A percentile compares a stretch with the other conserved stretches of the same genome.
These are phyloP conservation scores for Dendrostoma leiphaemia DNA, from an alignment of 2,329 filamentous ascomycete genomes.

Conservation along the genomic window DNA sequence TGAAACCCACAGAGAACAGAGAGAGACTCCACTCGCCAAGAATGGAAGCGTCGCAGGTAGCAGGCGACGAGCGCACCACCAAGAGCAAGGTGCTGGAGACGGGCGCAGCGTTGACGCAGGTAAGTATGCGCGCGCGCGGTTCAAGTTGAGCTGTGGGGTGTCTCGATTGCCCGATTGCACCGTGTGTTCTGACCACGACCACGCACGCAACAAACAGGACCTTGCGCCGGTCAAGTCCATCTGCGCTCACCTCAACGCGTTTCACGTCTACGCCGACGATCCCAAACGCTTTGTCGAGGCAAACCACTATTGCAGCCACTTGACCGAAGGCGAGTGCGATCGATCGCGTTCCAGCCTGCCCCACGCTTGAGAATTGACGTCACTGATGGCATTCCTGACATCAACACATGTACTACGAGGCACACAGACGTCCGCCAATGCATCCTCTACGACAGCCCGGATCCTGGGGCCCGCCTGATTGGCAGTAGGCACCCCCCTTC, in stretches of 20 bases:
- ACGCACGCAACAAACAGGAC: constrained; percentile 37
- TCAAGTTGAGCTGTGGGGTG: neutral
- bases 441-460: constrained; percentile 74
- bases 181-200: neutral
- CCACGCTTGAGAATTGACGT: too few species aligned
- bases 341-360: neutral
- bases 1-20: too few species aligned
- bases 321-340: constrained; percentile 53
- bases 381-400: neutral
- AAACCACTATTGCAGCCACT: constrained; percentile 81
- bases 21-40: too few species aligned
- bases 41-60: constrained; percentile 6
- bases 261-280: constrained; percentile 78
- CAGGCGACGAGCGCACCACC: constrained; percentile 48
- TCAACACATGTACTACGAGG: neutral
- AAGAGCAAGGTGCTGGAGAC: constrained; percentile 61
- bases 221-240: constrained; percentile 72
- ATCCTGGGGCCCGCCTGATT: constrained; percentile 68
- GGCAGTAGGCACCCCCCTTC: too few species aligned
- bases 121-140: constrained; percentile 23
- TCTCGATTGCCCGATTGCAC: too few species aligned
- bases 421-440: constrained; percentile 73
- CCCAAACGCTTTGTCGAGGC: constrained; percentile 68
- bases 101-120: constrained; percentile 59
- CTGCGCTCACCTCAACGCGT: constrained; percentile 84